Base-by-base conservation (phyloP, 169 alveolate genomes). In the Babesia caballi region DNA sequence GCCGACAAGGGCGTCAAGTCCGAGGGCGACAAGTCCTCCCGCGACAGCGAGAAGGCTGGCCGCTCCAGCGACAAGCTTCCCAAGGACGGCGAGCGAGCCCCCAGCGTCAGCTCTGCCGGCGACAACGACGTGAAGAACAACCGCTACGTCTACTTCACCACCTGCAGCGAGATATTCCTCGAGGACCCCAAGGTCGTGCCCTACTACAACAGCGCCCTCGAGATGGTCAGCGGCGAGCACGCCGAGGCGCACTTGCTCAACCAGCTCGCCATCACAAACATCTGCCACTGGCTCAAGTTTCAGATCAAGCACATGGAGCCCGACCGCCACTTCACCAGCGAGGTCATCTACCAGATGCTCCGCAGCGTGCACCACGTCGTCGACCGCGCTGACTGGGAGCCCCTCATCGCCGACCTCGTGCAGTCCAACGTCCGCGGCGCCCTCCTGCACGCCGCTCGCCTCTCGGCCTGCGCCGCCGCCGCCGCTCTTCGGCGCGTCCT, bases 361-460 rank as follows among this genome's bases (percentile, higher is more conserved):
- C 77, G 96, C 32, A 78, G 93, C 46, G 91, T 92, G 36, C 90
- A 88, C 33, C 92, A 91, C 70, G 94, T 92, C 38, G 92, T 92
- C 42, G 94, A 89, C 77, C 85, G 87, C 40, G 91, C 94, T 33
- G 94, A 92, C 69, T 92, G 96, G 96, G 91, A 92, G 69, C 96
- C 96, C 32, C 73, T 91, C 33, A 90, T 92, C 30, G 96, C 93
- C 14, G 96, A 91, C 74, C 65, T 92, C 3, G 85, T 92, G 44
- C 95, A 92, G 76, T 83, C 93, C 28, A 92, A 92, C 49, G 92
- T 92, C 51, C 63, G 93, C 46, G 94, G 93, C 17, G 82, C 88
- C 15, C 82, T 92, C 58, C 81, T 91, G 44, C 94, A 90, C 57
- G 75, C 91, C 11, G 84, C 91, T 3, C 85, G 91, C 30, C 84